These are phyloP conservation scores for Lipomyces sp. DNA, from an alignment of 805 yeast species.

Conservation along the genomic window DNA sequence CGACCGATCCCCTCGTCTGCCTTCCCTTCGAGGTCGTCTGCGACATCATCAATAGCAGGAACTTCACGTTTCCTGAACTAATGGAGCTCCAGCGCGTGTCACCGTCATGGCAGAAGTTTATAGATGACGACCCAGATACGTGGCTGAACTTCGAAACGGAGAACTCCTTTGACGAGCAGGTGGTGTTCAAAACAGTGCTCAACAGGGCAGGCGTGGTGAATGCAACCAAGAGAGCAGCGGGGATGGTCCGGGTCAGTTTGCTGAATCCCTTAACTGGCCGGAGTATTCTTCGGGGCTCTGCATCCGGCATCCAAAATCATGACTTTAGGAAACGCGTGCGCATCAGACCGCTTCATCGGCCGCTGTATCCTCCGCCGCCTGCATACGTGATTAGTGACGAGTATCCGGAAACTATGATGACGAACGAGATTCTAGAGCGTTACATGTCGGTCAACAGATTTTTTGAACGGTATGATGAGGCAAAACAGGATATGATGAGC, in stretches of 20 bases:
- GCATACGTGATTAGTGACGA: neutral
- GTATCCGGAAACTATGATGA: neutral
- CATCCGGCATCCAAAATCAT: no score
- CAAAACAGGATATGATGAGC: neutral
- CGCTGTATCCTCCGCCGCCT: neutral
- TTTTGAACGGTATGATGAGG: neutral
- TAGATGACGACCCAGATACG: neutral
- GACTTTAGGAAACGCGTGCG: neutral
- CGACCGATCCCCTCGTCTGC: no score
- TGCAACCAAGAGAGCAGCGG: neutral
- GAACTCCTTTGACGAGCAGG: neutral
- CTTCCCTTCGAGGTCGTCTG: no score
- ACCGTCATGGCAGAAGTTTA: no score
- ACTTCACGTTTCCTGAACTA: no score
- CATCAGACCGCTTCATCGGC: neutral
- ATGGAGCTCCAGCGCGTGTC: no score
- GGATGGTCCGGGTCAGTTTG: neutral
- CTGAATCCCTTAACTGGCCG: neutral
- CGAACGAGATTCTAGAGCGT: neutral
- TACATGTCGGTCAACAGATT: neutral
- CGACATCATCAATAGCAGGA: no score
- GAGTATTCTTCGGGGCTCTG: neutral
- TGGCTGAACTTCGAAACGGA: neutral
- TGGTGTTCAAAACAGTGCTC: neutral
- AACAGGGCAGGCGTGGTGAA: neutral